Conservation (phyloP, 2,329 filamentous ascomycete species). For the Diplocarpon mali region DNA sequence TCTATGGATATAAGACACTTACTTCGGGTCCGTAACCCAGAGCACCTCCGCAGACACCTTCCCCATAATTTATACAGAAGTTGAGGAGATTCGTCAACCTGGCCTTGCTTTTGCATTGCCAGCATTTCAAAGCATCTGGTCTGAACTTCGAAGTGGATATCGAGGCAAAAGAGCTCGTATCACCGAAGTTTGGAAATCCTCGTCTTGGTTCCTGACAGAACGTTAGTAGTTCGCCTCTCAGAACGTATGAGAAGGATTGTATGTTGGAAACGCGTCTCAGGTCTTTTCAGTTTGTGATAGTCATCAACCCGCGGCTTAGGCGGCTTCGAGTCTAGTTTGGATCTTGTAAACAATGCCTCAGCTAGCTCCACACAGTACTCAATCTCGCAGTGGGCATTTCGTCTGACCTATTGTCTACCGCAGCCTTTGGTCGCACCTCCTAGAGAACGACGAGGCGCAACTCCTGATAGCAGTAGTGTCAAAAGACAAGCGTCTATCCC, state of each 20-base stretch:
- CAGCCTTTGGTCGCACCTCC: conserved; percentile 48
- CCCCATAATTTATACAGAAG: conserved; percentile 15
- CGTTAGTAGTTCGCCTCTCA: conserved; percentile 2
- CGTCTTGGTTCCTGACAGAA: conserved; percentile 8
- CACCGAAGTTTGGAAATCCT: conserved; percentile 11
- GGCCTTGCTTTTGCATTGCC: conserved; percentile 13
- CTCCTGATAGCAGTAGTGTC: conserved; percentile 41
- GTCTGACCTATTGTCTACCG: conserved; percentile 34
- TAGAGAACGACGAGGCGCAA: conserved; percentile 34
- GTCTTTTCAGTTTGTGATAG: conserved; percentile 60
- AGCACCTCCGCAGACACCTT: conserved; percentile 15
- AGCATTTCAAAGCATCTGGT: conserved; percentile 12
- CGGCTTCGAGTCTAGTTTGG: conserved; percentile 23
- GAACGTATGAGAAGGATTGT: neutral
- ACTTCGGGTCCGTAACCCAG: neutral
- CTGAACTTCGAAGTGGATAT: conserved; percentile 17
- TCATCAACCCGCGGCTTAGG: conserved; percentile 30
- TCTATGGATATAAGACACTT: too few relatives aligned
- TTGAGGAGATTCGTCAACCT: conserved; percentile 9
- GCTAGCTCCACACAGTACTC: conserved; percentile 7
- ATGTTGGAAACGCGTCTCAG: conserved; percentile 40
- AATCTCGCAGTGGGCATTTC: neutral
- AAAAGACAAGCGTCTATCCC: conserved; percentile 23
- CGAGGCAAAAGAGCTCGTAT: conserved; percentile 19
- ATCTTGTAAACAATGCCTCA: conserved; percentile 10